These are phyloP conservation scores for Hypericum perforatum DNA, from an alignment of 345 rosid genomes.

Conservation along the genomic window DNA sequence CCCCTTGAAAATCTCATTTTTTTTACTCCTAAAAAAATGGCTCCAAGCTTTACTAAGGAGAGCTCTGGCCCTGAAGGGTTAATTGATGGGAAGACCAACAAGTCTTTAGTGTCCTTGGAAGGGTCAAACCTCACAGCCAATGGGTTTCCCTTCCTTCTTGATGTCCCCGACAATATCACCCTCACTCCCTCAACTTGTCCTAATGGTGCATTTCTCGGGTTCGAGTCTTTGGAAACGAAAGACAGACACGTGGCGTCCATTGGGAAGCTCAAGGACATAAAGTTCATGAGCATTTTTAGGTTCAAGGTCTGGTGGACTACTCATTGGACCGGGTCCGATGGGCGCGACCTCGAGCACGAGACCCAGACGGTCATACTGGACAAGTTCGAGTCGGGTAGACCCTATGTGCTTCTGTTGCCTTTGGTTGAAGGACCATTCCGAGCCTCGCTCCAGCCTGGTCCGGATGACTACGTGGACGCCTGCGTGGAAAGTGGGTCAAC, in stretches of 20 bases:
- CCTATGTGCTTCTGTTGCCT: background rate
- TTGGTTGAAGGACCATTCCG: background rate
- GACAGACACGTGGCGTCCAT: constrained; percentile 17
- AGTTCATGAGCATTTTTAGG: constrained; percentile 11
- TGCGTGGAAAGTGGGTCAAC: constrained; percentile 4
- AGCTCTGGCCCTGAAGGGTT: background rate
- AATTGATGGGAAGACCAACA: background rate
- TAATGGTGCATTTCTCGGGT: constrained; percentile 48
- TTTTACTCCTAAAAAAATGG: constrained; percentile 1
- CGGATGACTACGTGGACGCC: background rate
- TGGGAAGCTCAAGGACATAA: constrained; percentile 14
- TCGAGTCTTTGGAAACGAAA: constrained; percentile 12
- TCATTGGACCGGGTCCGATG: constrained; percentile 2
- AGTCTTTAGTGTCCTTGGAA: constrained; percentile 34
- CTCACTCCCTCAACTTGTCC: constrained; percentile 34
- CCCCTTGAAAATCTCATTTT: background rate
- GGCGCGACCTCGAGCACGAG: constrained; percentile 3
- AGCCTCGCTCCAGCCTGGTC: constrained; percentile 1
- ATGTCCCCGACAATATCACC: constrained; percentile 50
- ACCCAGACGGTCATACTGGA: constrained; percentile 2
- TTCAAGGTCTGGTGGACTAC: constrained; percentile 12
- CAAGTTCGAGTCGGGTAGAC: background rate
- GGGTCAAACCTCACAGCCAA: constrained; percentile 47
- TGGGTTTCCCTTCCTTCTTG: constrained; percentile 55
- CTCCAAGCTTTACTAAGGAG: background rate